Base-by-base conservation (phyloP, 1,139 yeast species). In the Kodamaea sp. region DNA sequence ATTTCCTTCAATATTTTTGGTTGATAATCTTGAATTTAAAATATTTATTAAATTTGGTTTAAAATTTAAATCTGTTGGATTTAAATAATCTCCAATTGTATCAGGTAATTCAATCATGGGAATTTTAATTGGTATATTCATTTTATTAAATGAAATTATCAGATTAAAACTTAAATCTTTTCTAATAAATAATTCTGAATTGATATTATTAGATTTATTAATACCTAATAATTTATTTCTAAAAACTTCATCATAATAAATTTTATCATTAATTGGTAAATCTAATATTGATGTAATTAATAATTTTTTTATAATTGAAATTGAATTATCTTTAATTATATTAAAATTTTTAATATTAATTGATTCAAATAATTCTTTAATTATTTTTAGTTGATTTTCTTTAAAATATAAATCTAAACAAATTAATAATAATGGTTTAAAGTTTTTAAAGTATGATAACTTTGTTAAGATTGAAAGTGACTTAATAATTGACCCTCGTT, bases 401-500 rank as follows among this genome's bases (percentile, higher is more conserved):
- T 54, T 50, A 36, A 73, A 73, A 42, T 67, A 69, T 31, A 63
- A 65, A 51, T 79, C 83, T 46, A 79, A 63, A 11, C 81, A 74
- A 32, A 79, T 69, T 45, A 78, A 54, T 36, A 80, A 57, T 42
- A 80, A 57, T 3, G 86, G 85, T 54, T 73, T 76, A 58, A 79
- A 78, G 41, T 75, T 75, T 49, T 78, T 80, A 59, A 79, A 75
- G 52, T 64, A 78, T 5, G 70, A 58, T 36, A 73, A 65, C 24
- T 63, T 62, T 11, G 85, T 79, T 22, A 79, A 62, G 24, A 80
- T 67, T 15, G 80, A 73, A 46, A 80, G 59, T 22, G 82, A 68
- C 51, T 78, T 78, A 41, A 80, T 79, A 22, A 67, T 63, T 4
- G 81, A 75, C 2, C 84, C 84, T 47, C 85, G 60, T 49, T 68